phyloP scores from a whole-genome alignment of 306 rosid species.

The Cucurbita maxima region DNA sequence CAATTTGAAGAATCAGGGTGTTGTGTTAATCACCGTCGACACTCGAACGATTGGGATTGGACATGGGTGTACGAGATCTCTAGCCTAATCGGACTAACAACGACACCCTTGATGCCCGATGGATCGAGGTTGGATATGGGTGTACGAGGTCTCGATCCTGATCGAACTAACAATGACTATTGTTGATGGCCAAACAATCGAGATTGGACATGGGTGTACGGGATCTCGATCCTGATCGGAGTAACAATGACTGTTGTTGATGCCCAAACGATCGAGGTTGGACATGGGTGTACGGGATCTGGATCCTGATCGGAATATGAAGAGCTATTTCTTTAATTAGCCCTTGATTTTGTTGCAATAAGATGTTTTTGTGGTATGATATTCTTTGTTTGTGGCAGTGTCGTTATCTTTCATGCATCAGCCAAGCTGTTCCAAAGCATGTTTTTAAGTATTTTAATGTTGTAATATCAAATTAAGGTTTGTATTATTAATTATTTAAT shows the following conservation, averaged over 20 bases:
- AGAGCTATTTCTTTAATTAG: neutral
- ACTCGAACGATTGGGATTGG: neutral
- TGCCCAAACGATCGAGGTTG: neutral
- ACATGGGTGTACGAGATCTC: neutral
- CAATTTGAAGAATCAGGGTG: neutral
- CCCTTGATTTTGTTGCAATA: neutral
- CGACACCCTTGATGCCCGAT: too few species aligned
- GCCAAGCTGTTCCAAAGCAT: neutral
- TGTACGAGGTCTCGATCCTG: too few species aligned
- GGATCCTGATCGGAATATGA: neutral
- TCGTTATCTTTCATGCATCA: neutral
- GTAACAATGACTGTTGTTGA: neutral
- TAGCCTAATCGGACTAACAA: neutral
- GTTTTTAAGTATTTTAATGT: neutral
- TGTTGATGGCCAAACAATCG: too few species aligned
- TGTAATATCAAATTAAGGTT: neutral
- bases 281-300: neutral
- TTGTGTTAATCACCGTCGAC: neutral
- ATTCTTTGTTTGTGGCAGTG: conserved; percentile 6
- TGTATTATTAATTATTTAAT: neutral
- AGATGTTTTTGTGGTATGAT: neutral
- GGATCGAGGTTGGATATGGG: neutral
- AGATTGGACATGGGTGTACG: neutral
- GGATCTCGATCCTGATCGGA: neutral
- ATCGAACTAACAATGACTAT: too few species aligned